Base-by-base conservation (phyloP, 2,329 filamentous ascomycete species). In the Epichloe bromicola region DNA sequence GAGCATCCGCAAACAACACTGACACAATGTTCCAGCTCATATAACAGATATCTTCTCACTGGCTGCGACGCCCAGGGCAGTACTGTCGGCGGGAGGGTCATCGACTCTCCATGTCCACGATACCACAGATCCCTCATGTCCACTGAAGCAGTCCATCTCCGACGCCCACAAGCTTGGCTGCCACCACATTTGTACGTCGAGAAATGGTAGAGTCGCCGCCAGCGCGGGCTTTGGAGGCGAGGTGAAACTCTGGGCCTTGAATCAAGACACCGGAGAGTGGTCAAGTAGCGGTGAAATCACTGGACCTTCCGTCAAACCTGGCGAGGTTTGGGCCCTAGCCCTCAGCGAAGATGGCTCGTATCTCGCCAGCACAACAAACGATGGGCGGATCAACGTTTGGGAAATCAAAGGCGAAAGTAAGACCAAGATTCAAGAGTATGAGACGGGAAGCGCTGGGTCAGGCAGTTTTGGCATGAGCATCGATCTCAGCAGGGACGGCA, bases 401-500 rank as follows among this genome's bases (percentile, higher is more conserved):
- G 83, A 95, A 63, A 67, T 84, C 33, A 62, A 71, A 46, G 74
- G 69, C 12, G 73, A 78, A 38, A 67, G 70, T 20, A 73, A 73
- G 58, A 71, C 76, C 51, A 87, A 86, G 67, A 82, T 93, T 54
- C 76, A 82, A 48, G 82, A 90, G 60, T 95, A 93, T 62, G 89
- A 95, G 71, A 96, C 91, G 10, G 74, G 73, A 26, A 75, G 69
- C 51, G 66, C 69, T n/a, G 72, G 71, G 1, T 88, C 91, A 59
- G 89, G 89, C 14, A 91, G 85, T 66, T 97, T 96, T 69, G 91
- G 89, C 38, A 80, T 93, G 70, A 86, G 85, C 61, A 82, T 98
- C 54, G 90, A 93, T 65, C 69, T 97, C 65, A 83, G 79, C 58
- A 68, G 72, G 19, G 86, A 98, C 65, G 91, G 90, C 49, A 83